Evolutionary conservation across 352 stramenopile genomes (phyloP).

Genomic region (Lagenidium sp.): DNA sequence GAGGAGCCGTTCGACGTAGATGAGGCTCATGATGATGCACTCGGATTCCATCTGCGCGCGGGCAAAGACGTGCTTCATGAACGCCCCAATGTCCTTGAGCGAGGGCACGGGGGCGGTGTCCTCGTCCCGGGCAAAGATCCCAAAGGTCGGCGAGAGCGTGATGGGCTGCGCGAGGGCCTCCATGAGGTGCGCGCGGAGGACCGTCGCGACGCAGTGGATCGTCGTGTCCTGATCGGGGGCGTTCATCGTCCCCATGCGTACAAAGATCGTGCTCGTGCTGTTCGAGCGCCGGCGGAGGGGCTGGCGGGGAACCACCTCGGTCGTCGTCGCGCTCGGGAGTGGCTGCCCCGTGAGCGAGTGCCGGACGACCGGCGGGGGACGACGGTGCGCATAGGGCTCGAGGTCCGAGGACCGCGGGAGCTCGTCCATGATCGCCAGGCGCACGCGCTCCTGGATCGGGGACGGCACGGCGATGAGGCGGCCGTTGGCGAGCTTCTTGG

Average conservation of each 20-base stretch:
- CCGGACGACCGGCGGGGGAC: no score
- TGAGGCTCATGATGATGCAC: constrained; percentile 97
- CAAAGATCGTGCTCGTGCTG: constrained; percentile 92
- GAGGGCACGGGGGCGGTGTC: constrained; percentile 50
- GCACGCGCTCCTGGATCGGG: constrained; percentile 62
- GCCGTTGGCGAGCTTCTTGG: constrained; percentile 28
- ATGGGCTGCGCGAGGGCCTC: constrained; percentile 63
- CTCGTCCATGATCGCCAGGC: constrained; percentile 24
- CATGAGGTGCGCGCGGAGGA: constrained; percentile 94
- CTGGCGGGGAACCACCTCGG: constrained; percentile 7
- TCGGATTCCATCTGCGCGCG: constrained; percentile 91
- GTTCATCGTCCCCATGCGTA: constrained; percentile 91
- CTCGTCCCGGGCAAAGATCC: constrained; percentile 52
- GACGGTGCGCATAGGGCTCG: constrained; percentile 32
- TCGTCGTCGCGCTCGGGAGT: constrained; percentile 10
- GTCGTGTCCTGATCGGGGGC: constrained; percentile 94
- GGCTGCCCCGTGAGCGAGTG: no score
- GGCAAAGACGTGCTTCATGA: constrained; percentile 92
- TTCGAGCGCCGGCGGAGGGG: constrained; percentile 87
- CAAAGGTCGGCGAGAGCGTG: constrained; percentile 39
- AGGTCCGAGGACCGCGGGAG: constrained; percentile 38
- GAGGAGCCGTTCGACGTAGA: constrained; percentile 96
- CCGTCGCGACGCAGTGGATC: constrained; percentile 94
- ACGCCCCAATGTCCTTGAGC: constrained; percentile 85
- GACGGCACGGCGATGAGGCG: constrained; percentile 29